Evolutionary conservation across 306 rosid species (phyloP).

Genomic region (Malus sieversii): DNA sequence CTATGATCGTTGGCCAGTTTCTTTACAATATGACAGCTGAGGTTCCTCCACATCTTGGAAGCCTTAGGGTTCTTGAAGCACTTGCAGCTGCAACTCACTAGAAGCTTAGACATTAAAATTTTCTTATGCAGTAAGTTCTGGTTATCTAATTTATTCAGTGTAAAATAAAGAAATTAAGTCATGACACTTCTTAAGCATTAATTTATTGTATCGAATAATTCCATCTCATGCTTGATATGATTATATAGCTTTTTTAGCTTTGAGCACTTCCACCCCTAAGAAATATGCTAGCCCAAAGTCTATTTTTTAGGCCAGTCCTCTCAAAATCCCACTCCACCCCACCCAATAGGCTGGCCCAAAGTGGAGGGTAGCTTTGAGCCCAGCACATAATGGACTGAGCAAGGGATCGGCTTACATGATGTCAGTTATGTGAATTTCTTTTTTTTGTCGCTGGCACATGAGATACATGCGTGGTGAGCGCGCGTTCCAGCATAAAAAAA

Average conservation of each 20-base stretch:
- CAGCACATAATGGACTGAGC: no score
- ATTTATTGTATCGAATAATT: background rate
- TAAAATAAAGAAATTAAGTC: background rate
- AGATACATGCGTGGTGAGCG: no score
- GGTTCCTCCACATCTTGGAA: conserved; percentile 2
- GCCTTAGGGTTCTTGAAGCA: conserved; percentile 9
- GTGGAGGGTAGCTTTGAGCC: no score
- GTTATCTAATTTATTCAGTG: background rate
- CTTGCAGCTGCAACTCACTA: conserved; percentile 34
- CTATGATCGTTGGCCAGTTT: conserved; percentile 37
- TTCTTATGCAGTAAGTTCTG: background rate
- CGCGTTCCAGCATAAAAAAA: no score
- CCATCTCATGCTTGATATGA: background rate
- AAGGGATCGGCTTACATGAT: no score
- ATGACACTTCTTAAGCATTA: background rate
- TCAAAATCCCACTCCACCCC: no score
- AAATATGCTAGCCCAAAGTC: no score
- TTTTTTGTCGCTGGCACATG: no score
- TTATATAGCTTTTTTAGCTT: background rate
- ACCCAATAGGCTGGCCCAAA: no score
- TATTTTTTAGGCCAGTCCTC: no score
- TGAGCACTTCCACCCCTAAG: no score
- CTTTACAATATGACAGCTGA: conserved; percentile 11
- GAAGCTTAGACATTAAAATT: background rate
- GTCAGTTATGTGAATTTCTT: no score